These are phyloP conservation scores for Neurospora tetraspora DNA, from an alignment of 495 filamentous ascomycete genomes.

Conservation along the genomic window DNA sequence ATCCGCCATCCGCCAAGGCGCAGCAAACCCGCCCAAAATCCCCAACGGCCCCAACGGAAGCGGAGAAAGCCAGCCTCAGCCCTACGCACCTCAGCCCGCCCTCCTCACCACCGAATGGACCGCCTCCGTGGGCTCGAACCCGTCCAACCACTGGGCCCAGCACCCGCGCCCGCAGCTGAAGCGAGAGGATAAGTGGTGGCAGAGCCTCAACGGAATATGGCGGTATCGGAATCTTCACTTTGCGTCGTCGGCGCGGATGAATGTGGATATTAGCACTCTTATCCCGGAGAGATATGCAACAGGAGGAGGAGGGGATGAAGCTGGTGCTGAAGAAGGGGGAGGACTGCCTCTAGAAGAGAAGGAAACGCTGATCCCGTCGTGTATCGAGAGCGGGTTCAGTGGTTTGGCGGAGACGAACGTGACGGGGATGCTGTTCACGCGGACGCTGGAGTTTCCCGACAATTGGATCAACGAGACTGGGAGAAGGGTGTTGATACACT, in stretches of 20 bases:
- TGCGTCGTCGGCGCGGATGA: not conserved
- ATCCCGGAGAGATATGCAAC: not conserved
- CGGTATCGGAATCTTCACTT: constrained; percentile 32
- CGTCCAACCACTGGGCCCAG: constrained; percentile 50
- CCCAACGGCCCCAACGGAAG: not conserved
- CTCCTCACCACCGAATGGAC: not conserved
- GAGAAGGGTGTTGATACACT: constrained; percentile 45
- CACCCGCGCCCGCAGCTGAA: constrained; percentile 54
- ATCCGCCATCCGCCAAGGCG: not conserved
- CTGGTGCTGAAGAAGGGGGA: not conserved
- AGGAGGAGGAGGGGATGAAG: not conserved
- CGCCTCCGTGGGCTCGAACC: not conserved
- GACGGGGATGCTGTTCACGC: constrained; percentile 52
- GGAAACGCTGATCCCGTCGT: constrained; percentile 53
- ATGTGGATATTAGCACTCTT: not conserved
- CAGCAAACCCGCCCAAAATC: not conserved
- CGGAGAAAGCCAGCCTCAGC: not conserved
- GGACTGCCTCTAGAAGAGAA: constrained; percentile 2
- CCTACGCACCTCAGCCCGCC: not conserved
- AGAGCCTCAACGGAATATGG: constrained; percentile 59
- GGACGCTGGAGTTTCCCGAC: constrained; percentile 42
- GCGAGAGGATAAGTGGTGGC: constrained; percentile 40
- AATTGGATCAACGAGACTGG: constrained; percentile 28
- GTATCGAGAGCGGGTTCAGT: constrained; percentile 43
- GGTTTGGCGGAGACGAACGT: constrained; percentile 41